Percentiles rank a stretch among this genome's conserved stretches.
These are phyloP conservation scores for Ceratocystis diversiconidia DNA, from an alignment of 2,329 filamentous ascomycete species.

Conservation along the genomic window DNA sequence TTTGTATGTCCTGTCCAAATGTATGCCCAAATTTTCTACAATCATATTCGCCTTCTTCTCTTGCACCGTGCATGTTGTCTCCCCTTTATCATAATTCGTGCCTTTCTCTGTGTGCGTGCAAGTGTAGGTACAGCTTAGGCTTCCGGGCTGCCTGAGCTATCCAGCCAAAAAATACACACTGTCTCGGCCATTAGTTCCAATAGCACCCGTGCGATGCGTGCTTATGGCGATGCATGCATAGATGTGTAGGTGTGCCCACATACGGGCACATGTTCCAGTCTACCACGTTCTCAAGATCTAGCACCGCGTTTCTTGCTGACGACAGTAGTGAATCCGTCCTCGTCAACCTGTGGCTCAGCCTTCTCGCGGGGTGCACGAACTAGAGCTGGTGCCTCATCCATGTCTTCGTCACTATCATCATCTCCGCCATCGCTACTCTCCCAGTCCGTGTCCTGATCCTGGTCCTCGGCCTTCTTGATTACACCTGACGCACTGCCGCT, in stretches of 20 bases:
- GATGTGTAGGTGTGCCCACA: background rate
- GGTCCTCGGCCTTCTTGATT: slow-evolving; percentile 40
- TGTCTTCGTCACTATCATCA: slow-evolving; percentile 40
- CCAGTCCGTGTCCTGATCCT: slow-evolving; percentile 40
- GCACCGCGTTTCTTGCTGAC: slow-evolving; percentile 43
- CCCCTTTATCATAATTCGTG: background rate
- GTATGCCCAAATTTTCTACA: background rate
- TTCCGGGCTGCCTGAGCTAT: too few relatives aligned
- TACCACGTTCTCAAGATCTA: background rate
- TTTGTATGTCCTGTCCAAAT: slow-evolving; percentile 10
- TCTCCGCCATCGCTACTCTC: slow-evolving; percentile 49
- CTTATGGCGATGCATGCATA: background rate
- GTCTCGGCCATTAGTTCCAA: background rate
- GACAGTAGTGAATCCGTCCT: slow-evolving; percentile 69
- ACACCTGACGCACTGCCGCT: slow-evolving; percentile 35
- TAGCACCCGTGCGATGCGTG: background rate
- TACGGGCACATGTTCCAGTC: background rate
- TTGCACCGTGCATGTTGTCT: background rate
- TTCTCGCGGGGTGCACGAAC: slow-evolving; percentile 47
- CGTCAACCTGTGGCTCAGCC: slow-evolving; percentile 56
- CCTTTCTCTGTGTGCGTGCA: background rate
- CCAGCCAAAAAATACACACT: too few relatives aligned
- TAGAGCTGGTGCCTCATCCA: slow-evolving; percentile 54
- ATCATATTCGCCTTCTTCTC: background rate
- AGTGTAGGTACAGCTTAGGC: too few relatives aligned